Evolutionary conservation across 371 early-diverging fungal species (phyloP).

Genomic region (Blakeslea trispora): DNA sequence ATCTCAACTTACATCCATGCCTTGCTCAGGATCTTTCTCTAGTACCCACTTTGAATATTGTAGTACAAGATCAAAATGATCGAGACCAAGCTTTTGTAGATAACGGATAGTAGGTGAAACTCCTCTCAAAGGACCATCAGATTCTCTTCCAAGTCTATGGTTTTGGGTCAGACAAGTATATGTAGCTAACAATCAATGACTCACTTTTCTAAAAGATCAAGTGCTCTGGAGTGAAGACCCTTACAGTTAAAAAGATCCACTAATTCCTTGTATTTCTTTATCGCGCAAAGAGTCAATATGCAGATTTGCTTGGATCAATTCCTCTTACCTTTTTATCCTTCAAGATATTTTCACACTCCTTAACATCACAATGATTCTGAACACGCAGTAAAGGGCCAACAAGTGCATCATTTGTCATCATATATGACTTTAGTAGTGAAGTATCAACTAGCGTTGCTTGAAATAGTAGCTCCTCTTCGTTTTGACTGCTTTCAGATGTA

Average conservation of each 20-base stretch:
- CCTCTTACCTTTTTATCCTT: constrained; percentile 61
- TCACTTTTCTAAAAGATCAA: constrained; percentile 71
- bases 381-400: constrained; percentile 73
- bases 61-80: constrained; percentile 78
- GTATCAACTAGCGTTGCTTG: constrained; percentile 88
- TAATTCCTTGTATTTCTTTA: constrained; percentile 78
- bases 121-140: constrained; percentile 62
- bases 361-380: constrained; percentile 84
- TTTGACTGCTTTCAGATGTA: constrained; percentile 8
- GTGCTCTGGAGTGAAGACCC: constrained; percentile 82
- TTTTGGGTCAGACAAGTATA: neutral
- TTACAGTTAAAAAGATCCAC: constrained; percentile 91
- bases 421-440: constrained; percentile 69
- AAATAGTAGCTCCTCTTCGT: constrained; percentile 46
- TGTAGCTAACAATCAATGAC: constrained; percentile 5
- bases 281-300: neutral
- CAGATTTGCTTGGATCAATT: neutral
- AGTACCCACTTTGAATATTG: constrained; percentile 82
- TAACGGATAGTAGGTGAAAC: constrained; percentile 72
- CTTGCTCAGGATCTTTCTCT: constrained; percentile 63
- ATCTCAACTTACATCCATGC: constrained; percentile 68
- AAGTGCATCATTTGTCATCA: constrained; percentile 40
- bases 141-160: constrained; percentile 49
- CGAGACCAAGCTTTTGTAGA: constrained; percentile 71
- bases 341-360: constrained; percentile 78